Evolutionary conservation across 2,329 filamentous ascomycete genomes (phyloP).

Genomic region (Fusarium sp.): DNA sequence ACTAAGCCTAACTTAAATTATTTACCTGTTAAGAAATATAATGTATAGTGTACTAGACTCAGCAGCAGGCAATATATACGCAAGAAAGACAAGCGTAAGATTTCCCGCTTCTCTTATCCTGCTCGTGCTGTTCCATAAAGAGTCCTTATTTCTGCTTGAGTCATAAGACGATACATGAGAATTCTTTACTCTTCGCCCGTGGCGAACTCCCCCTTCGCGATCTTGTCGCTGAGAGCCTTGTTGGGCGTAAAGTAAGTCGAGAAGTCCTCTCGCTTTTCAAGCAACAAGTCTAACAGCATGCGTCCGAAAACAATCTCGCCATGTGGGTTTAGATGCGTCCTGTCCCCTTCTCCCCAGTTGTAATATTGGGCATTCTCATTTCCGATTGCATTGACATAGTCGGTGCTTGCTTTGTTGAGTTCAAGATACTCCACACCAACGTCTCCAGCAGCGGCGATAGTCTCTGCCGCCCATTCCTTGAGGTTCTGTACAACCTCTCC

Average conservation of each 20-base stretch:
- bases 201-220: constrained; percentile 5
- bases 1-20: too few relatives aligned
- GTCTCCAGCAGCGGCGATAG: not conserved
- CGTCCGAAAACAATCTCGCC: constrained; percentile 7
- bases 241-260: not conserved
- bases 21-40: too few relatives aligned
- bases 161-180: too few relatives aligned
- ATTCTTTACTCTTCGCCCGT: not conserved
- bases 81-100: too few relatives aligned
- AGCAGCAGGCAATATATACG: too few relatives aligned
- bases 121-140: too few relatives aligned
- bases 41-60: too few relatives aligned
- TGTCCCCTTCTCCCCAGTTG: constrained; percentile 2
- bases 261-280: not conserved
- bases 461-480: constrained; percentile 12
- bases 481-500: constrained; percentile 4
- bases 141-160: too few relatives aligned
- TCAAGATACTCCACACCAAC: not conserved
- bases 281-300: constrained; percentile 1
- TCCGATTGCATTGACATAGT: constrained; percentile 5
- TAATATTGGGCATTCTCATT: not conserved
- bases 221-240: constrained; percentile 4
- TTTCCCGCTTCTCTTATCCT: too few relatives aligned
- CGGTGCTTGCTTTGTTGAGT: constrained; percentile 3
- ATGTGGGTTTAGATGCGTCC: not conserved